Conservation (phyloP, 1,284 basidiomycete genomes). For the Cutaneotrichosporon mucoides region DNA sequence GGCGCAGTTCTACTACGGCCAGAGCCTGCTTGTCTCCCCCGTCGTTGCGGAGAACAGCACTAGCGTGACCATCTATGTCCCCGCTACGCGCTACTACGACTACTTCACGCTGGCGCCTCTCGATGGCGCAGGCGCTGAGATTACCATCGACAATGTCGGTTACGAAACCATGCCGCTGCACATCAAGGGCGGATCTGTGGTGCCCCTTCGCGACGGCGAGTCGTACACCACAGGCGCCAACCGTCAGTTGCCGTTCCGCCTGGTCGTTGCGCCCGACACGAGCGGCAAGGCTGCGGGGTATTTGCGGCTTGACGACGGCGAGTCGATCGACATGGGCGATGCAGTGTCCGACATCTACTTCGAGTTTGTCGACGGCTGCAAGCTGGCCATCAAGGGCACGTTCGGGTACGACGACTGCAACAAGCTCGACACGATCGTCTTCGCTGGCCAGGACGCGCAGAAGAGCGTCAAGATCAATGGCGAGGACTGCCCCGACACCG, state of each 20-base stretch:
- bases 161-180: conserved; percentile 61
- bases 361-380: conserved; percentile 48
- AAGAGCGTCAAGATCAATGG: neutral
- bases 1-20: conserved; percentile 66
- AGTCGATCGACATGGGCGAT: conserved; percentile 47
- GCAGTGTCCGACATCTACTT: conserved; percentile 53
- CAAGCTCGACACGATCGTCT: conserved; percentile 18
- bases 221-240: conserved; percentile 61
- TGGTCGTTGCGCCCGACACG: conserved; percentile 57
- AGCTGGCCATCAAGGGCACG: conserved; percentile 53
- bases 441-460: conserved; percentile 17
- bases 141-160: conserved; percentile 47
- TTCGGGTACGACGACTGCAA: conserved; percentile 51
- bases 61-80: conserved; percentile 51
- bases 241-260: conserved; percentile 55
- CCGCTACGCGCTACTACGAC: conserved; percentile 61
- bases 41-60: conserved; percentile 61
- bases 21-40: conserved; percentile 67
- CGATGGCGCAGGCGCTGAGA: conserved; percentile 43
- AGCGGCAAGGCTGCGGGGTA: conserved; percentile 56
- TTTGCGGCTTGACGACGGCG: conserved; percentile 63
- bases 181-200: conserved; percentile 58
- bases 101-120: conserved; percentile 63
- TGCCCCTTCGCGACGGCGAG: conserved; percentile 58
- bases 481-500: neutral